Percentiles rank a stretch among this genome's conserved stretches.
Evolutionary conservation across 2,329 filamentous ascomycete species (phyloP).

Genomic region (Endocalyx cinctus): DNA sequence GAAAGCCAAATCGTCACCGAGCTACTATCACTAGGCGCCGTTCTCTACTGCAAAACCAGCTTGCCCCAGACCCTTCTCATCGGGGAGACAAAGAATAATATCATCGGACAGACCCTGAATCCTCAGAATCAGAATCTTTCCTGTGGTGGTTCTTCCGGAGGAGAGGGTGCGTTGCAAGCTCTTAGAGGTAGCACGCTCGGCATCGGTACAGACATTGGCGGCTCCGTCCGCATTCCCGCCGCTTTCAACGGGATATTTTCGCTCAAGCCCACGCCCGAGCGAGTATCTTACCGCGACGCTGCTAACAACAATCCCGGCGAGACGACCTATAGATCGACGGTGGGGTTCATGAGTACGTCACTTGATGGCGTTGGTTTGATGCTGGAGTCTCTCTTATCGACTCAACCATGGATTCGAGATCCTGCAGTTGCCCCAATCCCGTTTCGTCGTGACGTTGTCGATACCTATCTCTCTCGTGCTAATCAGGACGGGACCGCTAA

Average conservation of each 20-base stretch:
- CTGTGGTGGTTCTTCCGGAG: constrained; percentile 38
- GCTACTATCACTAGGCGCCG: constrained; percentile 7
- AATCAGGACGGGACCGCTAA: constrained; percentile 3
- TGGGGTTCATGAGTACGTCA: constrained; percentile 58
- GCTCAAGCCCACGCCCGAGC: constrained; percentile 32
- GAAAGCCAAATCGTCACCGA: constrained; percentile 8
- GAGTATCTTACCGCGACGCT: constrained; percentile 14
- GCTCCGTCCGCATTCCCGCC: constrained; percentile 39
- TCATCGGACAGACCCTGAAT: constrained; percentile 35
- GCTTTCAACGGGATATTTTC: constrained; percentile 40
- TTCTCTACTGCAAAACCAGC: constrained; percentile 13
- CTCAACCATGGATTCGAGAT: constrained; percentile 61
- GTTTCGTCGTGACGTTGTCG: constrained; percentile 49
- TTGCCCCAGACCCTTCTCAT: constrained; percentile 26
- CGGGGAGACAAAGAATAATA: constrained; percentile 27
- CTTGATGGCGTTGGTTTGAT: constrained; percentile 36
- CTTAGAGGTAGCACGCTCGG: constrained; percentile 37
- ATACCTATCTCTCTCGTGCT: constrained; percentile 13
- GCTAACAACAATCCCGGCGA: constrained; percentile 46
- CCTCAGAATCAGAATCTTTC: constrained; percentile 34
- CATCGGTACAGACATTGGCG: constrained; percentile 43
- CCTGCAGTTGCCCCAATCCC: constrained; percentile 62
- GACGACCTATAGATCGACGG: constrained; percentile 55
- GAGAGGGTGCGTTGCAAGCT: constrained; percentile 37
- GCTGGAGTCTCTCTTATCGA: constrained; percentile 39